These are phyloP conservation scores for Senecio squalidus DNA, from an alignment of 140 eudicot genomes.

Conservation along the genomic window DNA sequence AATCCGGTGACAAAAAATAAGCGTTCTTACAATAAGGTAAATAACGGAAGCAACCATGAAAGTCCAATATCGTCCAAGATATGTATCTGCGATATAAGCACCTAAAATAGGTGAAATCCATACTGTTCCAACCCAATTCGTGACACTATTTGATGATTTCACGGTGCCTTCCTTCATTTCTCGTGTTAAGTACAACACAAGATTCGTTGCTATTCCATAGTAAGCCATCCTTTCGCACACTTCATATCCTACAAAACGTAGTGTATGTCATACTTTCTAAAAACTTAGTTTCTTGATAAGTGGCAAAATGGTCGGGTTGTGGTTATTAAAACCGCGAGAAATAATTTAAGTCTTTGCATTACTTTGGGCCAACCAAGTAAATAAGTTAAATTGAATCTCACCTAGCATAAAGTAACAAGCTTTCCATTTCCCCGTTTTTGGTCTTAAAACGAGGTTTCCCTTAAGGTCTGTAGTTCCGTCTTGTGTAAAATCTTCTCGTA, in stretches of 20 bases:
- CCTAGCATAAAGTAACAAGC: slow-evolving; percentile 62
- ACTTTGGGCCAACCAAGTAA: no score
- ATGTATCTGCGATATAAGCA: slow-evolving; percentile 44
- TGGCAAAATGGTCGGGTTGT: neutral
- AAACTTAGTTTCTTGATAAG: neutral
- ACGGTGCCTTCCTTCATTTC: slow-evolving; percentile 52
- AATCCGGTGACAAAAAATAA: no score
- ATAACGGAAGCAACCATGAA: slow-evolving; percentile 39
- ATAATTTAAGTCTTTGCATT: no score
- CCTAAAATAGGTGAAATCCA: slow-evolving; percentile 55
- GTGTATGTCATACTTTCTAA: neutral
- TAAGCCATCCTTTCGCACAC: slow-evolving; percentile 48
- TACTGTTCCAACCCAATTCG: slow-evolving; percentile 50
- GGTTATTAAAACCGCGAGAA: no score
- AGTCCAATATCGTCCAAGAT: slow-evolving; percentile 53
- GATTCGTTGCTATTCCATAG: slow-evolving; percentile 44
- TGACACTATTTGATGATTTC: slow-evolving; percentile 42
- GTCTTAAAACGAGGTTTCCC: slow-evolving; percentile 29
- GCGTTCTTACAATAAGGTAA: slow-evolving; percentile 35
- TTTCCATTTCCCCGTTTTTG: slow-evolving; percentile 50
- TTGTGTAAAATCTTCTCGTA: slow-evolving; percentile 26
- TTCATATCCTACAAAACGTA: slow-evolving; percentile 43
- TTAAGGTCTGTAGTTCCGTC: slow-evolving; percentile 36
- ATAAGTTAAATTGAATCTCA: neutral
- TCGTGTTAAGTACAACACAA: slow-evolving; percentile 40